phyloP scores from a whole-genome alignment of 2,329 filamentous ascomycete species.

The Cercospora sesami region DNA sequence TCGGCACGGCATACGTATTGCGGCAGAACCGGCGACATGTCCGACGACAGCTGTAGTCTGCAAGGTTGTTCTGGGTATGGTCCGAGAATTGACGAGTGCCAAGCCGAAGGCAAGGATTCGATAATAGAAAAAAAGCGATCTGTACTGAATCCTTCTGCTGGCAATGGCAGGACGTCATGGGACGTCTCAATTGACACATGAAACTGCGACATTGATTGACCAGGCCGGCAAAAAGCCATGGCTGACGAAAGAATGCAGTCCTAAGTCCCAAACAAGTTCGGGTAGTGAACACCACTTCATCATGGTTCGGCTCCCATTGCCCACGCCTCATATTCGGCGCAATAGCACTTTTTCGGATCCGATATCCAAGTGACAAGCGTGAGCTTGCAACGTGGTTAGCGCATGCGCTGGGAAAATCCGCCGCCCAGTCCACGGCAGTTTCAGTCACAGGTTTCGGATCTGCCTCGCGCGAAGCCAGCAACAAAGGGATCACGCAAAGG shows the following conservation, averaged over 20 bases:
- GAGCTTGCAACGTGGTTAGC: background rate
- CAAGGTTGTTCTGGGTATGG: background rate
- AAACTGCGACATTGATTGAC: background rate
- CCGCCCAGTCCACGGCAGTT: background rate
- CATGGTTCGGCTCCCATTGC: background rate
- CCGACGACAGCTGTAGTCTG: background rate
- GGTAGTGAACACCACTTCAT: background rate
- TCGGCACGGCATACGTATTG: background rate
- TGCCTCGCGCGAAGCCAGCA: background rate
- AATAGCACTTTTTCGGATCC: conserved; percentile 2
- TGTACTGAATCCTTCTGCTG: background rate
- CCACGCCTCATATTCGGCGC: conserved; percentile 9
- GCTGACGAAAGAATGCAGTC: background rate
- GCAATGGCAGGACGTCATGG: background rate
- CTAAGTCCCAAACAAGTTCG: background rate
- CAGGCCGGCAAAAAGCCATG: background rate
- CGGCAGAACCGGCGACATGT: background rate
- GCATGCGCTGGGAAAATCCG: background rate
- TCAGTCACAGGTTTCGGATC: background rate
- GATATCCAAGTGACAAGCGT: background rate
- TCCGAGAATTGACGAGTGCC: background rate
- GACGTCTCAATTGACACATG: background rate
- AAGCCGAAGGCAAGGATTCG: background rate
- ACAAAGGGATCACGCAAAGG: background rate
- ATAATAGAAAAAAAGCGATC: background rate